Percentiles rank a stretch among this genome's conserved stretches.
Evolutionary conservation across 1,284 basidiomycete species (phyloP).

Genomic region (Apiotrichum veenhuisii): DNA sequence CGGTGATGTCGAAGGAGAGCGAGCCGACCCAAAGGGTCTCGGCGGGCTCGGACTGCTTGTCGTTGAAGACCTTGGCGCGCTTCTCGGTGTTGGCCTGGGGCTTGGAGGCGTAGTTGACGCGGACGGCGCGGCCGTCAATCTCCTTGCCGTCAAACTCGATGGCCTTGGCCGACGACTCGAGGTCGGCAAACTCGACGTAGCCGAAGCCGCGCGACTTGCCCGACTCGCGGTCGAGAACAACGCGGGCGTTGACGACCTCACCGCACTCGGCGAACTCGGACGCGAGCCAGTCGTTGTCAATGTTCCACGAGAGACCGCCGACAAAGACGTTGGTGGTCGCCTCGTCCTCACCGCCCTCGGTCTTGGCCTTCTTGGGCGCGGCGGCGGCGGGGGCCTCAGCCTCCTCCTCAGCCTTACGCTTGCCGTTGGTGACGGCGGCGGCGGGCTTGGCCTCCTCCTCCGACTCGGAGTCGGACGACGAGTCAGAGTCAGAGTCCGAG

Average conservation of each 20-base stretch:
- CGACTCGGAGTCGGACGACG: constrained; percentile 13
- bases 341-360: constrained; percentile 68
- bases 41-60: constrained; percentile 66
- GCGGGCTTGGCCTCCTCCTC: constrained; percentile 41
- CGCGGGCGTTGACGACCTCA: constrained; percentile 78
- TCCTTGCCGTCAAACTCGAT: constrained; percentile 71
- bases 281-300: constrained; percentile 93
- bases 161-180: constrained; percentile 69
- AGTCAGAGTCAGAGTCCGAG: constrained; percentile 15
- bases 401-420: constrained; percentile 52
- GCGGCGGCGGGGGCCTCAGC: constrained; percentile 55
- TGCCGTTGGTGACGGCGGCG: constrained; percentile 33
- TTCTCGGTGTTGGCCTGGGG: constrained; percentile 63
- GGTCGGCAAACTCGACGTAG: constrained; percentile 78
- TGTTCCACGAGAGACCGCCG: constrained; percentile 91
- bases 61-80: constrained; percentile 72
- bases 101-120: constrained; percentile 69
- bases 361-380: constrained; percentile 73
- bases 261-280: constrained; percentile 87
- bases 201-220: constrained; percentile 89
- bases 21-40: constrained; percentile 86
- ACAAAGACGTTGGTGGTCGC: constrained; percentile 77
- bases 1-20: constrained; percentile 72
- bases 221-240: constrained; percentile 85
- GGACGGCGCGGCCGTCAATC: constrained; percentile 85